Percentiles rank a stretch among this genome's conserved stretches.
Conservation (phyloP, 2,329 filamentous ascomycete genomes). For the Plenodomus biglobosus region DNA sequence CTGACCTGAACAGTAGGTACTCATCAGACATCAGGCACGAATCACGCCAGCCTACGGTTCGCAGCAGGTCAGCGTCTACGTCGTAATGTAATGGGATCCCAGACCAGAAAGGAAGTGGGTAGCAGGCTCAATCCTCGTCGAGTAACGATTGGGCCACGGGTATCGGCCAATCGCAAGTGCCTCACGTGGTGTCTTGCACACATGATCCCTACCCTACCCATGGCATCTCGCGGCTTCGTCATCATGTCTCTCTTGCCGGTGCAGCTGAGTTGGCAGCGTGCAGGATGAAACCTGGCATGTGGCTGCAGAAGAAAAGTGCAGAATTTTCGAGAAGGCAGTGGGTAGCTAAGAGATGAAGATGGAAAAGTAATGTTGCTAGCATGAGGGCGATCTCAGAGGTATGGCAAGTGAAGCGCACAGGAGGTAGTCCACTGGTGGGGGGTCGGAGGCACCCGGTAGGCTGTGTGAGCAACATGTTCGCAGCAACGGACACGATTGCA, state of each 20-base stretch:
- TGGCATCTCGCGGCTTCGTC: conserved; percentile 19
- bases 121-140: conserved; percentile 11
- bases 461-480: conserved; percentile 11
- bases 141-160: conserved; percentile 4
- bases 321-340: background rate
- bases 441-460: conserved; percentile 6
- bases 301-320: background rate
- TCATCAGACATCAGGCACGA: background rate
- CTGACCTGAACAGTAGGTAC: background rate
- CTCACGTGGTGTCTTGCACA: conserved; percentile 12
- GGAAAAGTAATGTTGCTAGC: background rate
- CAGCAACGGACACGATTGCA: conserved; percentile 1
- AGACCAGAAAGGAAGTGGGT: background rate
- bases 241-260: conserved; percentile 6
- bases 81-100: background rate
- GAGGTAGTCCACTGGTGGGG: conserved; percentile 8
- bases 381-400: conserved; percentile 1
- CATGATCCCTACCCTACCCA: conserved; percentile 12
- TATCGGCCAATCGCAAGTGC: conserved; percentile 8
- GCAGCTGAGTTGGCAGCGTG: conserved; percentile 24
- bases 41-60: conserved; percentile 4
- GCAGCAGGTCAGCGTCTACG: conserved; percentile 11
- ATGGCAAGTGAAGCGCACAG: background rate
- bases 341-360: background rate
- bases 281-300: conserved; percentile 16